Evolutionary conservation across 306 rosid species (phyloP).

Genomic region (Oemleria cerasiformis): DNA sequence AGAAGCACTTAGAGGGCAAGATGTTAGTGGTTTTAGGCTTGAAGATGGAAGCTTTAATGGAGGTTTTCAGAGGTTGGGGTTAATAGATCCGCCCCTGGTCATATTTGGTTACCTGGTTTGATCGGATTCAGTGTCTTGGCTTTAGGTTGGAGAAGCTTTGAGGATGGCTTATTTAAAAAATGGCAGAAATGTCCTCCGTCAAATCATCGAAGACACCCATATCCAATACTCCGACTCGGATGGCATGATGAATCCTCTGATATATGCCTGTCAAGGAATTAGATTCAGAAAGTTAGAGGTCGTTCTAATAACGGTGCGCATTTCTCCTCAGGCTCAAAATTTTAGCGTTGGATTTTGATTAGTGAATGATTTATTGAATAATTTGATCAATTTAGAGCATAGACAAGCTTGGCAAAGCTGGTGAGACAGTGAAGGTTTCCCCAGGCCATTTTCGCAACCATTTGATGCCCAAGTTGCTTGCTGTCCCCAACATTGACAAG

Average conservation of each 20-base stretch:
- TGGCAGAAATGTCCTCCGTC: constrained; percentile 60
- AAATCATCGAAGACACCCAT: constrained; percentile 43
- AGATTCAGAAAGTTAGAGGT: constrained; percentile 77
- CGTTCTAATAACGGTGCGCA: constrained; percentile 67
- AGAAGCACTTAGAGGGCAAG: no score
- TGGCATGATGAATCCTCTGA: constrained; percentile 51
- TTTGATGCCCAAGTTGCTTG: constrained; percentile 90
- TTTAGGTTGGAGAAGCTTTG: neutral
- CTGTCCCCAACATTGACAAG: constrained; percentile 87
- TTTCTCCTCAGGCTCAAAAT: neutral
- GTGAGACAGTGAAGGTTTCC: constrained; percentile 87
- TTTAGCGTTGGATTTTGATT: neutral
- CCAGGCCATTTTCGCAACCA: constrained; percentile 91
- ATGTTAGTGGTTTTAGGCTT: no score
- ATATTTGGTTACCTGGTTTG: no score
- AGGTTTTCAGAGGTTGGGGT: no score
- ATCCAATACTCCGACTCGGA: constrained; percentile 34
- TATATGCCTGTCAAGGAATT: constrained; percentile 68
- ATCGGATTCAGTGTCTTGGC: neutral
- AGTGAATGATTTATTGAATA: neutral
- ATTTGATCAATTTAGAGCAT: constrained; percentile 41
- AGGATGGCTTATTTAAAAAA: constrained; percentile 48
- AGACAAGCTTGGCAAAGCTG: constrained; percentile 80
- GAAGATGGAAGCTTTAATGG: no score
- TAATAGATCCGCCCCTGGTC: no score